Base-by-base conservation (phyloP, 129 eudicot species). In the Pseudognaphalium luteoalbum region DNA sequence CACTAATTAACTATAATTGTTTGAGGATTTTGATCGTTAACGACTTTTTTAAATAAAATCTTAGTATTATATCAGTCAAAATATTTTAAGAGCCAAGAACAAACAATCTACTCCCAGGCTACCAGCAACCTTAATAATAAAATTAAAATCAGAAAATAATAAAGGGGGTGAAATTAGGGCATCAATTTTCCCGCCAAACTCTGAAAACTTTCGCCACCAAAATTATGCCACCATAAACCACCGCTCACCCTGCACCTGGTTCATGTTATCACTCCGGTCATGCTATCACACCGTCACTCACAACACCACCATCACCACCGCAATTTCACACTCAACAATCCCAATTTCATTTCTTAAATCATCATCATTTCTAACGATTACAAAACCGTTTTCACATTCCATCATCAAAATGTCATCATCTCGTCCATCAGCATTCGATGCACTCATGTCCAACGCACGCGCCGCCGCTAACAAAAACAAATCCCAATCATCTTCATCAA, bases 381-480 rank as follows among this genome's bases (percentile, higher is more conserved):
- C 81, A 6, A 21, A 66, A 15, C 21, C 42, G 7, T n/a, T 15
- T 14, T 32, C 42, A 16, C 9, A 64, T 34, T 29, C 44, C 10
- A 64, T 64, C 17, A 32, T 85, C 66, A 50, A 66, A 28, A 86
- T 86, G 91, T 86, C 98, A 0, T 73, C 87, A 50, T 75, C 91
- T 70, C 91, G 82, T 15, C 95, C 87, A 42, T 85, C 95, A 0
- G 98, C 96, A 50, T 93, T 93, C 80, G 97, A 88, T 30, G 83
- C 89, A 25, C 87, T 93, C 84, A 90, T 90, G 96, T 82, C 97
- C 70, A 83, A 85, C 47, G 90, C 98, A 4, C 83, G 86, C 15
- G 86, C 84, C 2, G 88, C 86, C 28, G 75, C 83, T 25, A 83
- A 83, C 33, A 87, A 81, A 73, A 82, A 82, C 62, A 73, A 76